Evolutionary conservation across 164 flowering plant species (phyloP).

Genomic region (Kingdonia uniflora): DNA sequence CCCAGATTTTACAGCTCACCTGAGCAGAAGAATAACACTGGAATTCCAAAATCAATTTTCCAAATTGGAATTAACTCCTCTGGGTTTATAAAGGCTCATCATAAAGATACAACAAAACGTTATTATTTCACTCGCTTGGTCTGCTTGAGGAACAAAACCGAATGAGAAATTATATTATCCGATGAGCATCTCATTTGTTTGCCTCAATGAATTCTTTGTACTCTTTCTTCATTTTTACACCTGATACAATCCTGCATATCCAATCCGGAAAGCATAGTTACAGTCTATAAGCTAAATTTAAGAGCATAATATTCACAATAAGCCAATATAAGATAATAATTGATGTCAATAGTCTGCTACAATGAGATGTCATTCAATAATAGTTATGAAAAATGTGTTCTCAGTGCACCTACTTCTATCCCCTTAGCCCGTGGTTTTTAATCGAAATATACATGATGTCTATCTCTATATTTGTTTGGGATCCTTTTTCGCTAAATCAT

Average conservation of each 20-base stretch:
- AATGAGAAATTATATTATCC: conserved; percentile 13
- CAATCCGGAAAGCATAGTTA: neutral
- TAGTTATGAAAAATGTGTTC: too few species aligned
- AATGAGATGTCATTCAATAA: too few species aligned
- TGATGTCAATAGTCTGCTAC: too few species aligned
- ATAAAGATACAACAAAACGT: conserved; percentile 12
- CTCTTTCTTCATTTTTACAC: conserved; percentile 98
- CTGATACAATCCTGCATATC: conserved; percentile 73
- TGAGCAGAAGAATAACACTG: neutral
- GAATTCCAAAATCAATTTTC: conserved; percentile 7
- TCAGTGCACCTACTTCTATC: too few species aligned
- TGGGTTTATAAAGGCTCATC: conserved; percentile 7
- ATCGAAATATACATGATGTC: too few species aligned
- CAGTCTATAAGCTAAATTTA: too few species aligned
- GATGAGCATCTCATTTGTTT: conserved; percentile 43
- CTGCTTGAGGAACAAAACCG: conserved; percentile 31
- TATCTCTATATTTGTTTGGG: too few species aligned
- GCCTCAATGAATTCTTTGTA: conserved; percentile 79
- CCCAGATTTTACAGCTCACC: neutral
- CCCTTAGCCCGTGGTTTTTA: too few species aligned
- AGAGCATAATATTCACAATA: too few species aligned
- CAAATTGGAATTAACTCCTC: conserved; percentile 5
- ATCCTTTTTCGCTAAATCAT: too few species aligned
- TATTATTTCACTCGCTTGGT: conserved; percentile 18
- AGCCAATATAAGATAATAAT: too few species aligned